A percentile compares a stretch with the other conserved stretches of the same genome.
phyloP scores from a whole-genome alignment of 2,329 filamentous ascomycete species.

The Verticillium longisporum region DNA sequence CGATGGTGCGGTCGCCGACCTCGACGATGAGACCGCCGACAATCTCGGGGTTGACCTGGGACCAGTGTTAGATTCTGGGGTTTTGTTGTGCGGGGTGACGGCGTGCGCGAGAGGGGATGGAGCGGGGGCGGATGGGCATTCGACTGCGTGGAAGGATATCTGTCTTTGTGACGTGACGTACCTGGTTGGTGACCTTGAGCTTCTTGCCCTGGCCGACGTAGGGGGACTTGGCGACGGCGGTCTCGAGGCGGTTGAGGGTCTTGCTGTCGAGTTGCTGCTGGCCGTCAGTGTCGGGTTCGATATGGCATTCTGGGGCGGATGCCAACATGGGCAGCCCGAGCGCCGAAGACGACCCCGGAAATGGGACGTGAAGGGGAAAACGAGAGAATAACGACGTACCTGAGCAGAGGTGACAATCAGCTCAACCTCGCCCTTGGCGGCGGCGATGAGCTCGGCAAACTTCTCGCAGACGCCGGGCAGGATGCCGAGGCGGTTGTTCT shows the following conservation, averaged over 20 bases:
- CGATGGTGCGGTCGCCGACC: constrained; percentile 95
- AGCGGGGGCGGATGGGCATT: too few species aligned
- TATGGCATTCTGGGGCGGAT: too few species aligned
- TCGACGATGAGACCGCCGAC: constrained; percentile 91
- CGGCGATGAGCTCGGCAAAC: constrained; percentile 82
- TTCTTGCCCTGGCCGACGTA: constrained; percentile 91
- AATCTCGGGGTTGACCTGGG: constrained; percentile 86
- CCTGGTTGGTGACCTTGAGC: constrained; percentile 92
- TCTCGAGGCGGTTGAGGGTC: constrained; percentile 79
- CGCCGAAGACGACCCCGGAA: too few species aligned
- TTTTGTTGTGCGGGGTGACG: neutral
- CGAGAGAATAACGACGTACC: constrained; percentile 44
- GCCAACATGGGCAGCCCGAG: neutral
- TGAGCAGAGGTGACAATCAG: constrained; percentile 83
- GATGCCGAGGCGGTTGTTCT: constrained; percentile 90
- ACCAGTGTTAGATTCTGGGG: constrained; percentile 1
- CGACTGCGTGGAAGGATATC: too few species aligned
- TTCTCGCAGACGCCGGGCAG: constrained; percentile 79
- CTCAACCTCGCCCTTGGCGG: constrained; percentile 88
- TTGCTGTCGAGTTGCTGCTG: constrained; percentile 75
- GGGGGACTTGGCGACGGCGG: constrained; percentile 79
- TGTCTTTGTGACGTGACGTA: constrained; percentile 22
- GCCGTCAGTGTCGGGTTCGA: neutral
- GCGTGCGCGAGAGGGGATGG: neutral
- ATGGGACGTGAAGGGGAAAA: neutral